These are phyloP conservation scores for Deinandra increscens DNA, from an alignment of 129 eudicot species.

Conservation along the genomic window DNA sequence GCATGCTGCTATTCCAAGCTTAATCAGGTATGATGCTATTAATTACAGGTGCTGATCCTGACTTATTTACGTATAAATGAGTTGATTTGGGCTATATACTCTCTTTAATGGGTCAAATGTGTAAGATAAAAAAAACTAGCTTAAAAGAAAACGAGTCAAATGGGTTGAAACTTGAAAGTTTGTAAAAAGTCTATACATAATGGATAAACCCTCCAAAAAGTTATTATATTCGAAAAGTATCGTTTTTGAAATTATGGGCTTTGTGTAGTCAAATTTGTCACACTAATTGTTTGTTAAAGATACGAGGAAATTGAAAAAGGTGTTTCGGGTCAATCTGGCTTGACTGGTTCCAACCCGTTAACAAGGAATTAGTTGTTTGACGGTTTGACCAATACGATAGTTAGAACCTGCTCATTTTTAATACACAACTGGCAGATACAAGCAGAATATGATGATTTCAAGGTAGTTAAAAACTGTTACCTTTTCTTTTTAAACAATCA, in stretches of 20 bases:
- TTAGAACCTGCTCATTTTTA: slow-evolving; percentile 12
- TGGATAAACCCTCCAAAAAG: neutral
- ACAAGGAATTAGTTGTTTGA: neutral
- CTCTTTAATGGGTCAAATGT: neutral
- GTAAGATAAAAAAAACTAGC: neutral
- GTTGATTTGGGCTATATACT: neutral
- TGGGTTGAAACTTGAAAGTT: neutral
- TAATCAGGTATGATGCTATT: slow-evolving; percentile 54
- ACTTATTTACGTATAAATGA: neutral
- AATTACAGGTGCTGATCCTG: neutral
- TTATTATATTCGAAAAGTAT: neutral
- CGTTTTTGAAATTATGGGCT: neutral
- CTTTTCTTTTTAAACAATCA: too few species aligned
- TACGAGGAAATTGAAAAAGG: neutral
- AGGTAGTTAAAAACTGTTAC: slow-evolving; percentile 39
- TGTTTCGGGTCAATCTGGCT: neutral
- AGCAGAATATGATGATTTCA: slow-evolving; percentile 84
- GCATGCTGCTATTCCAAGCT: slow-evolving; percentile 98
- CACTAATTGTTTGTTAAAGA: neutral
- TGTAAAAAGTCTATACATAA: neutral
- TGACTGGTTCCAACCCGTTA: neutral
- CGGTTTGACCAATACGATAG: neutral
- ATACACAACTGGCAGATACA: slow-evolving; percentile 49
- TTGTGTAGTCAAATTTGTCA: neutral
- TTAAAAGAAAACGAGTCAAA: neutral